Percentiles rank a stretch among this genome's conserved stretches.
phyloP scores from a whole-genome alignment of 331 rosid species.

The Cucumis variabilis region DNA sequence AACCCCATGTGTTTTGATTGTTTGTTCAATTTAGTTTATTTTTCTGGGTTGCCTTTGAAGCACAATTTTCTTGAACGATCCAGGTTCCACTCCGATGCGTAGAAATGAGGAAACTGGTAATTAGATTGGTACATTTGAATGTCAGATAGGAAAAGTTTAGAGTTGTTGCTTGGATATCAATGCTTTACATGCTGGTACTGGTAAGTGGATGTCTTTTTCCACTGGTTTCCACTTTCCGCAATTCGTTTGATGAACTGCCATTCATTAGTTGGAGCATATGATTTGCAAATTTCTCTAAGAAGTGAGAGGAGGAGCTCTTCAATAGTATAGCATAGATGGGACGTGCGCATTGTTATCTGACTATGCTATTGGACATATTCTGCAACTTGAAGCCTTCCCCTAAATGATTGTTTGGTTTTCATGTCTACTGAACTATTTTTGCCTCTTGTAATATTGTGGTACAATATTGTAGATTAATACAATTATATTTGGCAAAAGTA shows the following conservation, averaged over 20 bases:
- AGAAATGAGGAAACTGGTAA: constrained; percentile 98
- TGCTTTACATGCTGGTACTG: constrained; percentile 94
- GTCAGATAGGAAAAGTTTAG: constrained; percentile 99
- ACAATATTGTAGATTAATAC: too few relatives aligned
- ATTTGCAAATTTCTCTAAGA: background rate
- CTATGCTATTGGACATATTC: background rate
- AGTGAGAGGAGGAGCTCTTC: background rate
- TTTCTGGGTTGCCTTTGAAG: constrained; percentile 21
- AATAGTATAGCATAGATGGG: constrained; percentile 3
- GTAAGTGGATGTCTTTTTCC: constrained; percentile 64
- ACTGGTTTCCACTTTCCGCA: background rate
- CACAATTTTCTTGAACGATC: background rate
- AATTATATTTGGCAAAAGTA: background rate
- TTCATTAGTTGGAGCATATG: background rate
- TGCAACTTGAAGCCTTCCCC: background rate
- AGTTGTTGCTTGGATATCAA: constrained; percentile 97
- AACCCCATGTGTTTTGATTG: background rate
- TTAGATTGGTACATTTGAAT: constrained; percentile 98
- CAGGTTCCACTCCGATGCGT: constrained; percentile 96
- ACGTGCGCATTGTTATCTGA: background rate
- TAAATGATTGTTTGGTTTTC: background rate
- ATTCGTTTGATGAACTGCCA: background rate
- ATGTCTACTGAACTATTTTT: background rate
- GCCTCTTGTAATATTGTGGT: background rate
- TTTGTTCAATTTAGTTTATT: background rate